Evolutionary conservation across 2,329 filamentous ascomycete species (phyloP).

Genomic region (Niveomyces coronatus): DNA sequence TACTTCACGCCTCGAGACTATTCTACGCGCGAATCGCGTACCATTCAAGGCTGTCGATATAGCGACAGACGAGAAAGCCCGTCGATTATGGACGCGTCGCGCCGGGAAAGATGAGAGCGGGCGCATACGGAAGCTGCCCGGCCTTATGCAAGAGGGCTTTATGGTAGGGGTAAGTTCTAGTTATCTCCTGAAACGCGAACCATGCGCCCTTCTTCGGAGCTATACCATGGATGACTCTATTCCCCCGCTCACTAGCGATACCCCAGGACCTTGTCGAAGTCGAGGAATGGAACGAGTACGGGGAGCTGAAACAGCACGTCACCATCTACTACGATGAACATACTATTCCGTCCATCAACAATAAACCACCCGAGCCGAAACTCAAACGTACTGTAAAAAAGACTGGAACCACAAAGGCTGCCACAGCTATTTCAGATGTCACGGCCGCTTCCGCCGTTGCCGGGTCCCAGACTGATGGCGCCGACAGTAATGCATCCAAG

Average conservation of each 20-base stretch:
- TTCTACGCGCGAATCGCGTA: conserved; percentile 87
- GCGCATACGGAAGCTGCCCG: conserved; percentile 68
- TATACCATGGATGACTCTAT: too few species aligned
- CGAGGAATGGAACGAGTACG: conserved; percentile 99
- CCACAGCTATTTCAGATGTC: conserved; percentile 17
- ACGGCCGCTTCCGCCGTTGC: conserved; percentile 17
- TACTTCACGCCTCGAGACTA: conserved; percentile 90
- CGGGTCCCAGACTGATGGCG: conserved; percentile 13
- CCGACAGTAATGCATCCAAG: conserved; percentile 13
- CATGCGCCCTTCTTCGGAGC: background rate
- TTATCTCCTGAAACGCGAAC: background rate
- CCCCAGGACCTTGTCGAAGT: conserved; percentile 93
- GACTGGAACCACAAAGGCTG: conserved; percentile 16
- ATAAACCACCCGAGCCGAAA: conserved; percentile 34
- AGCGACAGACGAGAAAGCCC: conserved; percentile 79
- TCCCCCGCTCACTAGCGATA: too few species aligned
- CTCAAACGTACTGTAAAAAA: conserved; percentile 27
- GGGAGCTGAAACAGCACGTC: conserved; percentile 82
- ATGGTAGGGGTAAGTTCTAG: conserved; percentile 65
- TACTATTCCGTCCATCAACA: conserved; percentile 45
- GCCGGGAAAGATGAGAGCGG: conserved; percentile 59
- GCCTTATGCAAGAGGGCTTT: conserved; percentile 74
- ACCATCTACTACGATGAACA: conserved; percentile 55
- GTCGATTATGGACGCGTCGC: conserved; percentile 79
- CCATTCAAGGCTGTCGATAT: conserved; percentile 89